Evolutionary conservation across 1,284 basidiomycete species (phyloP), one percentile per base, ranked within the genome.

Genomic region (Caloboletus inedulis): DNA sequence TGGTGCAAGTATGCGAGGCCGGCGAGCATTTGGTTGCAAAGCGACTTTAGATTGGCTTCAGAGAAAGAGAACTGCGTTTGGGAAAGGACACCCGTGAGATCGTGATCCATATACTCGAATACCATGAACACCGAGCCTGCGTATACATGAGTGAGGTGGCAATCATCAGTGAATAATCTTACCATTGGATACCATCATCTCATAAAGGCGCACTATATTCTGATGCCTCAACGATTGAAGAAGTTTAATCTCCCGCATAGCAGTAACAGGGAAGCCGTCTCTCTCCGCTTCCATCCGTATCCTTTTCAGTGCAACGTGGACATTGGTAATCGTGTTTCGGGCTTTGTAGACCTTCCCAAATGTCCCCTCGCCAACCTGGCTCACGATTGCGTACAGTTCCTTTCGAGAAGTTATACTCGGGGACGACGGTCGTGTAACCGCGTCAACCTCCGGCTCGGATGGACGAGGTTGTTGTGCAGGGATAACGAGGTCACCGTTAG

Each of bases 301-400:
- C 55, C 94, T 84, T 76, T 99, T 99, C 54, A 99, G 75, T 4
- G 97, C 97, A 27, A 98, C 94, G 53, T 89, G 77, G 3, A 79
- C 70, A 21, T 85, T 87, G 14, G 83, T 89, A 34, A 85, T 76
- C 12, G 82, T 85, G 59, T 94, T 94, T 47, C 85, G 82, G 1
- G 97, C 97, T 72, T 99, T 99, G 79, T 98, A 99, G 0, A 99
- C 97, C 70, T 99, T 98, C 16, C 97, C 97, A 68, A 99, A 99
- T 2, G 97, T 99, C 3, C 97, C 97, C 69, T 99, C 96, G 16
- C 97, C 97, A 33, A 99, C 97, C 66, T 98, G 95, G 47, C 84
- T 89, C 34, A 99, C 78, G 51, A 95, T 91, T 48, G 85, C 82
- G 71, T 99, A 99, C 13, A 95, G 64, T 51, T 89, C 85, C 53